Evolutionary conservation across 1,139 yeast species (phyloP), one percentile per base, ranked within the genome.

Genomic region (Geotrichum macrosporum): DNA sequence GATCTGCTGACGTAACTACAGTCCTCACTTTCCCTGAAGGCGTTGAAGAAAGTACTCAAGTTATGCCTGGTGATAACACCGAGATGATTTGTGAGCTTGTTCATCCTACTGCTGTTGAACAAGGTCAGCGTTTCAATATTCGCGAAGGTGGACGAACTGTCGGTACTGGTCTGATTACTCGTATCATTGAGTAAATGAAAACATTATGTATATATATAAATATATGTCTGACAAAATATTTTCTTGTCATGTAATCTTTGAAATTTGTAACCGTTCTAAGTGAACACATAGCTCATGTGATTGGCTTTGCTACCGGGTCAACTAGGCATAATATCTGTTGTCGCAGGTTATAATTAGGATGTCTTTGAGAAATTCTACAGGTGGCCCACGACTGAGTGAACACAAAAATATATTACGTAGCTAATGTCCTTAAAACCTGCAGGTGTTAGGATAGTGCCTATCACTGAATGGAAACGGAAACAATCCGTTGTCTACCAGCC

Each of bases 91-190:
- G 94, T 66, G 86, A 84, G 67, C 77, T 92, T 67, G 82, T 84
- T 58, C 87, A 80, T 74, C 92, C 95, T 67, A 86, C 94, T 60
- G 96, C 97, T 57, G 68, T 94, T 59, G 98, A 92, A 76, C 82
- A 84, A 63, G 94, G 94, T 71, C 96, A 88, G 76, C 86, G 97
- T 74, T 92, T 92, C 84, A 92, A 92, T 81, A 79, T 92, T 69
- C 94, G 99, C 81, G 99, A 92, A 77, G 97, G 98, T 75, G 97
- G 97, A 69, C 86, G 83, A 75, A 92, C 98, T 57, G 97, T 92
- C 60, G 98, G 96, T 71, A 92, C 98, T 61, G 98, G 98, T 76
- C 76, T 92, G 75, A 80, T 92, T 62, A 92, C 98, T 64, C 84
- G 95, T 75, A 84, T 92, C 70, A 71, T 87, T 61, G 95, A 85